phyloP scores from a whole-genome alignment of 768 basidiomycete species.

The Tulasnella sp. region DNA sequence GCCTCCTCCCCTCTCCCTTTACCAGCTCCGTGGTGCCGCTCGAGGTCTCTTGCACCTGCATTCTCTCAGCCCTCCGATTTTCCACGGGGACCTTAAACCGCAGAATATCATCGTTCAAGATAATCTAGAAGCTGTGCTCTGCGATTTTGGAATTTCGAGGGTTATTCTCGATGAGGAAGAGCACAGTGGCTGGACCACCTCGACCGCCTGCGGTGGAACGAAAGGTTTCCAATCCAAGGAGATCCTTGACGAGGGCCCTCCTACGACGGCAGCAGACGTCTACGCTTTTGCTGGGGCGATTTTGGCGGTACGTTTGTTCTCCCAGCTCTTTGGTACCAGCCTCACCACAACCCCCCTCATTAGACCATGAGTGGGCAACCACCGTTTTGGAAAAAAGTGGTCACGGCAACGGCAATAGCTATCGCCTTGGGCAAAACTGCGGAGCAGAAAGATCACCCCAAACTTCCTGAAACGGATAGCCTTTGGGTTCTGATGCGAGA shows the following conservation, averaged over 20 bases:
- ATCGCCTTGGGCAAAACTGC: no score
- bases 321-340: neutral
- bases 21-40: neutral
- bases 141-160: constrained; percentile 1
- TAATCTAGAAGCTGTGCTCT: neutral
- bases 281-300: constrained; percentile 2
- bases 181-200: neutral
- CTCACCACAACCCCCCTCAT: neutral
- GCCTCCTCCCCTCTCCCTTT: neutral
- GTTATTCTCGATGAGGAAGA: neutral
- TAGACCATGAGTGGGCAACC: neutral
- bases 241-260: neutral
- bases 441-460: no score
- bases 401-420: no score
- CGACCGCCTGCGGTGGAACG: neutral
- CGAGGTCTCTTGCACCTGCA: neutral
- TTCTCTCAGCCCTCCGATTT: neutral
- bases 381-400: neutral
- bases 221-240: neutral
- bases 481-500: no score
- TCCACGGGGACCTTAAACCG: neutral
- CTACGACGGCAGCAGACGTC: neutral
- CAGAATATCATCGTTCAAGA: neutral
- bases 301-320: neutral
- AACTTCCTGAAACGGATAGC: no score